These are phyloP conservation scores for Paraglomus occultum DNA, from an alignment of 192 early-diverging fungal species.

Conservation along the genomic window DNA sequence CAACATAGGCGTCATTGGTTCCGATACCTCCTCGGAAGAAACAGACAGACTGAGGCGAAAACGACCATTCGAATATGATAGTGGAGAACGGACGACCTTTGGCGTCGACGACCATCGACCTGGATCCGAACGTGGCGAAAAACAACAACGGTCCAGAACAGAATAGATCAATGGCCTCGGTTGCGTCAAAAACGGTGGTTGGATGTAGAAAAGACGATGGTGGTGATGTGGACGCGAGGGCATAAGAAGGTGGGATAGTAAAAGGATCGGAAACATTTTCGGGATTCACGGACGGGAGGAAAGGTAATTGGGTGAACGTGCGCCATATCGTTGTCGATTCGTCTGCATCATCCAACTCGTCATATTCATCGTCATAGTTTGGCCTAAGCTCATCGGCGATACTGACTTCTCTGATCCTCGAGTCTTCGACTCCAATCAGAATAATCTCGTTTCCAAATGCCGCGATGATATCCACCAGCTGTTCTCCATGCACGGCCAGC, in stretches of 20 bases:
- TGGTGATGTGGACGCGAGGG: not conserved
- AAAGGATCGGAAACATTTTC: conserved; percentile 16
- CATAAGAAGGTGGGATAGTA: conserved; percentile 25
- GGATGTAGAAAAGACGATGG: conserved; percentile 23
- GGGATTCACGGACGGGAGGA: conserved; percentile 10
- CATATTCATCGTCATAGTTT: not conserved
- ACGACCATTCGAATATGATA: conserved; percentile 17
- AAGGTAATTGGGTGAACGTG: conserved; percentile 20
- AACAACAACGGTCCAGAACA: conserved; percentile 1
- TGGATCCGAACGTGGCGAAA: conserved; percentile 27
- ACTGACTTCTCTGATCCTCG: conserved; percentile 16
- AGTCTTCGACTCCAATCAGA: conserved; percentile 14
- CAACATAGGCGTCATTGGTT: conserved; percentile 3
- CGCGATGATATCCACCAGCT: conserved; percentile 21
- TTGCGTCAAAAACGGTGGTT: conserved; percentile 20
- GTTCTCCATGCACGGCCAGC: conserved; percentile 16
- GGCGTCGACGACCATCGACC: conserved; percentile 27
- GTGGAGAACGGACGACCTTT: conserved; percentile 26
- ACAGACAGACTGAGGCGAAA: not conserved
- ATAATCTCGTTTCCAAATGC: conserved; percentile 21
- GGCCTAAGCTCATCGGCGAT: not conserved
- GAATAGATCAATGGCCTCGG: conserved; percentile 3
- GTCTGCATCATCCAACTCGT: too few relatives aligned
- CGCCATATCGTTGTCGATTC: not conserved
- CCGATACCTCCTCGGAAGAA: not conserved